Evolutionary conservation across 1,139 yeast genomes (phyloP).

Genomic region (Zygosaccharomyces pseudobailii): DNA sequence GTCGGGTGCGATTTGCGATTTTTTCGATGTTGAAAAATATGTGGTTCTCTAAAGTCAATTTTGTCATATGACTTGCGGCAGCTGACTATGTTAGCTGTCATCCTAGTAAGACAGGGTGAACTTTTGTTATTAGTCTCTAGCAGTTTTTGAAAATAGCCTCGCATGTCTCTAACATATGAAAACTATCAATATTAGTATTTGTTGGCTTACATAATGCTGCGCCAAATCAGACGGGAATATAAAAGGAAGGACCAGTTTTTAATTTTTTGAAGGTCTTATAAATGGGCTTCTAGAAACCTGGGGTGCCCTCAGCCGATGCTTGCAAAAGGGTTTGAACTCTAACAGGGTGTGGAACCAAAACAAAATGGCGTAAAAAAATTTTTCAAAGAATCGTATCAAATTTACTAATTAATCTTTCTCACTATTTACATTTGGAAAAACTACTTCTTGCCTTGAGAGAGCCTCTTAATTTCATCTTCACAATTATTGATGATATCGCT

Average conservation of each 20-base stretch:
- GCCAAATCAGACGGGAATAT: too few species aligned
- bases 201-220: too few species aligned
- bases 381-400: not conserved
- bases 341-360: too few species aligned
- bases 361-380: not conserved
- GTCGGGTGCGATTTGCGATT: constrained; percentile 2
- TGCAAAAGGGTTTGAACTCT: too few species aligned
- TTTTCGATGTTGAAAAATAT: not conserved
- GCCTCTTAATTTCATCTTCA: constrained; percentile 37
- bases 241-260: too few species aligned
- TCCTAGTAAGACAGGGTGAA: not conserved
- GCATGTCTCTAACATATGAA: too few species aligned
- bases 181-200: too few species aligned
- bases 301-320: too few species aligned
- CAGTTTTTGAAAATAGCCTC: too few species aligned
- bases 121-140: too few species aligned
- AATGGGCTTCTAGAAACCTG: too few species aligned
- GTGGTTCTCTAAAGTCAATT: constrained; percentile 1
- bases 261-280: too few species aligned
- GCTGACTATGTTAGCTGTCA: not conserved
- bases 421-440: not conserved
- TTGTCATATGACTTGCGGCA: constrained; percentile 2
- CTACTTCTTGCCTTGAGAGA: constrained; percentile 18
- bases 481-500: constrained; percentile 46
- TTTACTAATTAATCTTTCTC: not conserved